Conservation (phyloP, 345 rosid genomes). For the Corchorus capsularis region DNA sequence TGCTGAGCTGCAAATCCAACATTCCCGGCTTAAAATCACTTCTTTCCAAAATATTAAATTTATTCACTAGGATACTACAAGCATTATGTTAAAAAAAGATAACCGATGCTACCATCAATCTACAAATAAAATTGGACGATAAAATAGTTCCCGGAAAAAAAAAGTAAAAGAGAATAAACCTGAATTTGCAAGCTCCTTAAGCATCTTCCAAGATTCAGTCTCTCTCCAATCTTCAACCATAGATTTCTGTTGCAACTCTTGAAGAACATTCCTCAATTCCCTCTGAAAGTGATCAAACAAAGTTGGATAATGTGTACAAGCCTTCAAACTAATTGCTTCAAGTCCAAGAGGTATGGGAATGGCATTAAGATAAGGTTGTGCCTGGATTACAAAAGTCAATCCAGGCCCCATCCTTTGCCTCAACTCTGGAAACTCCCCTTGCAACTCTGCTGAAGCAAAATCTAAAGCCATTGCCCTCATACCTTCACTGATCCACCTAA, state of each 20-base stretch:
- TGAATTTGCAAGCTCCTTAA: slow-evolving; percentile 90
- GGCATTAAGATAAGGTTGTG: slow-evolving; percentile 83
- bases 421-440: slow-evolving; percentile 76
- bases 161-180: slow-evolving; percentile 40
- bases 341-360: slow-evolving; percentile 83
- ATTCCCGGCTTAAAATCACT: slow-evolving; percentile 25
- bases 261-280: slow-evolving; percentile 81
- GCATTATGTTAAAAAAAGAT: slow-evolving; percentile 1
- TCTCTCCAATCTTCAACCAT: slow-evolving; percentile 64
- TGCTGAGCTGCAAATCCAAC: slow-evolving; percentile 78
- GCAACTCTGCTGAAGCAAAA: slow-evolving; percentile 72
- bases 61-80: neutral
- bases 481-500: slow-evolving; percentile 78
- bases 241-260: slow-evolving; percentile 52
- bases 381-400: slow-evolving; percentile 82
- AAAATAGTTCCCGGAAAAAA: neutral
- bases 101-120: neutral
- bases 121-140: neutral
- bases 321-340: slow-evolving; percentile 84
- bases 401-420: slow-evolving; percentile 81
- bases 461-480: slow-evolving; percentile 87
- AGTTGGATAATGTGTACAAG: slow-evolving; percentile 86
- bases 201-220: slow-evolving; percentile 82
- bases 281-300: slow-evolving; percentile 94
- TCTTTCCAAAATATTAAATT: slow-evolving; percentile 11